Evolutionary conservation across 345 rosid species (phyloP).

Genomic region (Aurinia saxatilis): DNA sequence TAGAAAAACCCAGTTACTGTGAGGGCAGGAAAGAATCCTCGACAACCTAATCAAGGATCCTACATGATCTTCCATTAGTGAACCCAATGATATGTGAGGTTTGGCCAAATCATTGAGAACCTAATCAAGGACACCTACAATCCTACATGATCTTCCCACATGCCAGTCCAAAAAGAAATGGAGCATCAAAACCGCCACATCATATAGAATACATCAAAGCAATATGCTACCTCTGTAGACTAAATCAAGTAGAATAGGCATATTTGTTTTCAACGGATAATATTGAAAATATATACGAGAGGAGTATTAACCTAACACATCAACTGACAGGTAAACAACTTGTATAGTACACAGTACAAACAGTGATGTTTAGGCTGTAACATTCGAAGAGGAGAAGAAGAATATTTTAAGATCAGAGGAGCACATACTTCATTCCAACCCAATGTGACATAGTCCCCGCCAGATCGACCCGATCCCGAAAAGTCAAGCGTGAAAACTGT

Average conservation of each 20-base stretch:
- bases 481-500: conserved; percentile 91
- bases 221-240: not conserved
- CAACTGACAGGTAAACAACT: not conserved
- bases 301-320: not conserved
- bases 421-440: conserved; percentile 86
- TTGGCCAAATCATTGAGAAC: not conserved
- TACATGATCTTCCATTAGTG: conserved; percentile 4
- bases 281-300: not conserved
- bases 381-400: not conserved
- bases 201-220: not conserved
- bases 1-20: not conserved
- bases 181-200: not conserved
- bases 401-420: conserved; percentile 7
- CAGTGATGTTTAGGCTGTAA: not conserved
- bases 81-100: not conserved
- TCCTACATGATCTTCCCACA: not conserved
- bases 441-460: conserved; percentile 77
- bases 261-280: not conserved
- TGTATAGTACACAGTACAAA: not conserved
- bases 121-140: not conserved
- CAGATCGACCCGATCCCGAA: conserved; percentile 88
- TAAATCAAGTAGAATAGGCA: not conserved
- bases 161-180: not conserved
- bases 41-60: not conserved
- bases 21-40: not conserved